Evolutionary conservation across 2,329 filamentous ascomycete genomes (phyloP), one percentile per base, ranked within the genome.

Genomic region (Alternaria gaisen): DNA sequence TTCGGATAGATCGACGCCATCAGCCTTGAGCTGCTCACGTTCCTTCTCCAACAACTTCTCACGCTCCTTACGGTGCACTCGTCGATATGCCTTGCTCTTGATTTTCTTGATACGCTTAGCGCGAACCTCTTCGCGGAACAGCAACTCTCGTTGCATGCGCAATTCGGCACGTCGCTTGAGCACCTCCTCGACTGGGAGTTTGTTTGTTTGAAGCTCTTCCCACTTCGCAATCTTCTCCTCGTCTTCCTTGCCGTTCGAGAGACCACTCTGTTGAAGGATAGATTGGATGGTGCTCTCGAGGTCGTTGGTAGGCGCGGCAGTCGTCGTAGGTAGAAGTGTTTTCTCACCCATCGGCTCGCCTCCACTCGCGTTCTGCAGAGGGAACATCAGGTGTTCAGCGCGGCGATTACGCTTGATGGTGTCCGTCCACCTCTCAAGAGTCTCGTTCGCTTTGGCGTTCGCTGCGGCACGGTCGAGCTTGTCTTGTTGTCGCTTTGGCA

Each of bases 71-170:
- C 94, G 89, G 79, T 98, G 94, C 14, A 98, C 90, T 44, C 94
- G 90, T 56, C 94, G 91, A 77, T 97, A 99, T 0, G 93, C 88
- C 79, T 97, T 99, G 77, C 92, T 96, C 85, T 99, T 99, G 82
- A 99, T 99, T 83, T 98, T 98, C 82, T 97, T 97, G 80, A 99
- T 93, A 24, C 95, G 90, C 80, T 94, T 96, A 8, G 93, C 88
- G 58, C 93, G 90, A 43, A 93, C 90, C 73, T 96, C 91, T 80
- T 98, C 94, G 11, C 94, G 87, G 71, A 96, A 97, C 66, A 94
- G 86, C 8, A 97, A 81, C 72, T 98, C 94, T 68, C 95, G 86
- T 65, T 92, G 89, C 77, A 89, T 89, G 12, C 95, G 89, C 58
- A 94, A 86, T 73, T 94, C 88, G 48, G 90, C 88, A 57, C 90